Evolutionary conservation across 2,329 filamentous ascomycete genomes (phyloP), one percentile per base, ranked within the genome.

Genomic region (Macrophomina pseudophaseolina): DNA sequence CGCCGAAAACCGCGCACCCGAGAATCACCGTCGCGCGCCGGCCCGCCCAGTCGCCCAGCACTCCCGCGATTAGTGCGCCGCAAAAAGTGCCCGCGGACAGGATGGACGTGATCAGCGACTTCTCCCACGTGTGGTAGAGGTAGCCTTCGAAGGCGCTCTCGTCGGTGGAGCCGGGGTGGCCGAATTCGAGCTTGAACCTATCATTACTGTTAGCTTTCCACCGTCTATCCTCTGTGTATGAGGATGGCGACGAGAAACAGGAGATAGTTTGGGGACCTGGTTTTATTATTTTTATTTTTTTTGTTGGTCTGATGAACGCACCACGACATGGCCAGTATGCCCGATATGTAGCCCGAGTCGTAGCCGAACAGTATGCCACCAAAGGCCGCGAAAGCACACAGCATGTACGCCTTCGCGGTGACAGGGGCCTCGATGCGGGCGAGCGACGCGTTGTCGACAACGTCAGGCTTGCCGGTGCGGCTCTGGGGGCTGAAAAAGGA

Each of bases 1-100:
- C 63, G 35, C 72, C 83, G 80, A 92, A 92, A 66, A 93, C 83
- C 70, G 81, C 80, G 66, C 84, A 86, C 1, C 89, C 86, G 30
- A 82, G 73, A 67, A 92, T 87, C 68, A 93, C 84, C 44, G 84
- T 88, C 38, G 82, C 75, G 23, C 89, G 87, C 71, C 91, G 87
- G 68, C 90, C 90, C 46, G 91, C 83, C 65, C 76, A 79, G 72
- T 92, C 90, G 30, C 86, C 88, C 46, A 92, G 72, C 63, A 87
- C 82, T 8, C 74, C 91, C 91, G 53, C 53, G 23, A n/a, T 23
- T 3, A 48, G 56, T 1, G 56, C 56, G 23, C 56, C 91, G 70
- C 92, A 89, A 79, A 93, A 93, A 35, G 90, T 93, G 66, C 91
- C 91, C 32, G 88, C 89, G 0, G 90, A 92, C n/a, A 93, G 84